phyloP scores from a whole-genome alignment of 2,329 filamentous ascomycete genomes.

The Ramularia collo-cygni region DNA sequence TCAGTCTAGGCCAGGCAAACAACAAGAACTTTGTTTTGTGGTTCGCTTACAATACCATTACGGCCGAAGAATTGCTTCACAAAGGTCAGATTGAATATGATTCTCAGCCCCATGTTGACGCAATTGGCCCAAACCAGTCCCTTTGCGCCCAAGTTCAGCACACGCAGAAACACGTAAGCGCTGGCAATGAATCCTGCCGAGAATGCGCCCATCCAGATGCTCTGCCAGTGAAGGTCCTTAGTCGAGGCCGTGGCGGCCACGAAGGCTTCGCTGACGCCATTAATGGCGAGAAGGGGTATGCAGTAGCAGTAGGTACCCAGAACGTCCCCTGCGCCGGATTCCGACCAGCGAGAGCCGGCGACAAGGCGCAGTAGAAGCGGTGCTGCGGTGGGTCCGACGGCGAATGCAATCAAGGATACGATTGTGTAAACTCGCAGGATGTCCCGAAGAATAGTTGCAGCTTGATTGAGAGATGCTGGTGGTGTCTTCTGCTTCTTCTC shows the following conservation, averaged over 20 bases:
- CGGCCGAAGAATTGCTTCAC: constrained; percentile 57
- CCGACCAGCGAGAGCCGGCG: constrained; percentile 69
- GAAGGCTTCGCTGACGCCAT: constrained; percentile 88
- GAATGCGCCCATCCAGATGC: constrained; percentile 76
- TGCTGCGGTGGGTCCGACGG: constrained; percentile 68
- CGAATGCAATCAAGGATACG: constrained; percentile 60
- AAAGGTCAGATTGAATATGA: constrained; percentile 71
- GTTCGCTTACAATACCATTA: constrained; percentile 34
- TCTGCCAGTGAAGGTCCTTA: constrained; percentile 67
- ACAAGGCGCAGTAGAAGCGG: constrained; percentile 67
- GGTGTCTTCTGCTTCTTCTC: constrained; percentile 2
- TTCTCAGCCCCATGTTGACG: constrained; percentile 82
- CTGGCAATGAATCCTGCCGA: constrained; percentile 67
- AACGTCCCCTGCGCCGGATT: constrained; percentile 64
- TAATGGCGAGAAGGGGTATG: constrained; percentile 84
- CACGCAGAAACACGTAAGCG: constrained; percentile 67
- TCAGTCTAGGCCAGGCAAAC: constrained; percentile 3
- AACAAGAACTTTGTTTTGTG: background rate
- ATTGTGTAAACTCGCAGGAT: constrained; percentile 69
- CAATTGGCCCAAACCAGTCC: constrained; percentile 82
- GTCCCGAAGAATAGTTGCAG: constrained; percentile 48
- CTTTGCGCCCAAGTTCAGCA: constrained; percentile 62
- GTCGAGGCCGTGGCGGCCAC: constrained; percentile 79
- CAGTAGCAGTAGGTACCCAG: constrained; percentile 83
- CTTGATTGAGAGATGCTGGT: constrained; percentile 29